These are phyloP conservation scores for Allium sativum DNA, from an alignment of 106 monocot species.

Conservation along the genomic window DNA sequence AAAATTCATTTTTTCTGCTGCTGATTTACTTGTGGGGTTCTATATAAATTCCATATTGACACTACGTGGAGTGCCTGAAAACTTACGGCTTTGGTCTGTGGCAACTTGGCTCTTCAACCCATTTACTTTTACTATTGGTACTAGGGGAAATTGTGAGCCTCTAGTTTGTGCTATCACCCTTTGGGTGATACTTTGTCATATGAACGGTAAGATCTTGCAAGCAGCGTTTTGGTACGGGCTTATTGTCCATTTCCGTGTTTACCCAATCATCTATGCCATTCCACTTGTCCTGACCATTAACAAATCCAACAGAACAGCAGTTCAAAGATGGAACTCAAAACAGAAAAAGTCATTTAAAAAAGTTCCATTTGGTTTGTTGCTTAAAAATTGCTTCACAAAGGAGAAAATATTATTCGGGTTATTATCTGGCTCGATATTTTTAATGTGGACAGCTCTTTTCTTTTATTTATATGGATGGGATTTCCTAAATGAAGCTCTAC, in stretches of 20 bases:
- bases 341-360: not conserved
- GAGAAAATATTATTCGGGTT: constrained; percentile 60
- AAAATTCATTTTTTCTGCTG: constrained; percentile 55
- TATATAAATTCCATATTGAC: constrained; percentile 58
- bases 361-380: constrained; percentile 7
- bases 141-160: constrained; percentile 68
- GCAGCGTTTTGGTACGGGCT: constrained; percentile 95
- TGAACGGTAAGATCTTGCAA: constrained; percentile 65
- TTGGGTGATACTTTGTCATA: constrained; percentile 73
- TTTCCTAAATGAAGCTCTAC: constrained; percentile 79
- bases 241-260: constrained; percentile 90
- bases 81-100: constrained; percentile 39
- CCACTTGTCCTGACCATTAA: constrained; percentile 53
- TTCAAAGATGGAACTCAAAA: constrained; percentile 16
- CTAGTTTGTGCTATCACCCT: constrained; percentile 68
- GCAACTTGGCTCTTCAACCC: constrained; percentile 72
- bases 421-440: constrained; percentile 56
- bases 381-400: constrained; percentile 35
- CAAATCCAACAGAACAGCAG: not conserved
- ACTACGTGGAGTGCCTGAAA: constrained; percentile 51
- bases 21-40: constrained; percentile 75
- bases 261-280: constrained; percentile 84
- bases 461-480: constrained; percentile 88
- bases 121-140: constrained; percentile 68
- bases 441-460: constrained; percentile 23